These are phyloP conservation scores for Ocimum tenuiflorum DNA, from an alignment of 257 asterid genomes.

Conservation along the genomic window DNA sequence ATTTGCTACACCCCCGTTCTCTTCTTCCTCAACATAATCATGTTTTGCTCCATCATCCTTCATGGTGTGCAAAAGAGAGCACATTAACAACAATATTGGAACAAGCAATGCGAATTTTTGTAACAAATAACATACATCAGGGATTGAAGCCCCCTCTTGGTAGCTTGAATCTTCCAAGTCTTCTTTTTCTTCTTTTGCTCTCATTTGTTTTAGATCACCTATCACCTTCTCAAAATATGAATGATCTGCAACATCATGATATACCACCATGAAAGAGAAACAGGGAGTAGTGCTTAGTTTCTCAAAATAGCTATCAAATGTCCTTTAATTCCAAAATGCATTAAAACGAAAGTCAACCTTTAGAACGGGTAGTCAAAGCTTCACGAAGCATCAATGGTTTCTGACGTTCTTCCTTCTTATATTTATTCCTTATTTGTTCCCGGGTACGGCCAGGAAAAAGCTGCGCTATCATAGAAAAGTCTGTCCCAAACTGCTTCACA, in stretches of 20 bases:
- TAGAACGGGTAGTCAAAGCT: slow-evolving; percentile 60
- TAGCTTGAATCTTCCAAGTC: slow-evolving; percentile 32
- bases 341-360: slow-evolving; percentile 31
- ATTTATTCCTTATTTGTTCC: slow-evolving; percentile 58
- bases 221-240: slow-evolving; percentile 51
- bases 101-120: neutral
- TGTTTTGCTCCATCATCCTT: slow-evolving; percentile 42
- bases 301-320: neutral
- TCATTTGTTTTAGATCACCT: slow-evolving; percentile 41
- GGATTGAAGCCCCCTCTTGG: slow-evolving; percentile 24
- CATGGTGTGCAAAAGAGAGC: neutral
- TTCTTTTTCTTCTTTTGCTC: slow-evolving; percentile 27
- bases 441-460: slow-evolving; percentile 78
- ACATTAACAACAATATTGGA: neutral
- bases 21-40: slow-evolving; percentile 30
- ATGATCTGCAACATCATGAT: slow-evolving; percentile 44
- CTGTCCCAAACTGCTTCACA: slow-evolving; percentile 75
- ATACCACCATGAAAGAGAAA: neutral
- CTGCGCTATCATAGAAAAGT: slow-evolving; percentile 75
- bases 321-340: neutral
- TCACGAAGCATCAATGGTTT: slow-evolving; percentile 70
- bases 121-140: slow-evolving; percentile 26
- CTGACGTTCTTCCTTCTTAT: slow-evolving; percentile 75
- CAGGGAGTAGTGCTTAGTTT: neutral
- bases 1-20: slow-evolving; percentile 17